phyloP scores from a whole-genome alignment of 1,284 basidiomycete genomes.

The Naganishia sp. region DNA sequence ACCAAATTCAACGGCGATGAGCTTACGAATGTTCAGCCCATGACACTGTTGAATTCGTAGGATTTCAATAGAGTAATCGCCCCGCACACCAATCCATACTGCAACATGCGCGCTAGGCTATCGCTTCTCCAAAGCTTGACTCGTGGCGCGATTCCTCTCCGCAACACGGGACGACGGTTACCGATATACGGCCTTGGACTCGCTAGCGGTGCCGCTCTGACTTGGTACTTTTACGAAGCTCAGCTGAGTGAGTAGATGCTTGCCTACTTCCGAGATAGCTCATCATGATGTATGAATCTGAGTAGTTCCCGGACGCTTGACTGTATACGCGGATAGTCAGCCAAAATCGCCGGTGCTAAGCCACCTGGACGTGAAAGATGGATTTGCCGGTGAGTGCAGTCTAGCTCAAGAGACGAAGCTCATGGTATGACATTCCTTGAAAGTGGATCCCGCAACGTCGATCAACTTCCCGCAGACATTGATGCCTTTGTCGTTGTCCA shows the following conservation, averaged over 20 bases:
- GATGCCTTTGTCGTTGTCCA: constrained; percentile 35
- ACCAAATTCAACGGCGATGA: too few species aligned
- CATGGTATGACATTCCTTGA: constrained; percentile 13
- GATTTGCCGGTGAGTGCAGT: constrained; percentile 11
- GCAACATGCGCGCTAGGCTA: background rate
- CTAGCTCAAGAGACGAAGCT: background rate
- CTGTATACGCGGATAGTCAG: constrained; percentile 16
- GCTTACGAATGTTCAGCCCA: too few species aligned
- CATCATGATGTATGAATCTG: too few species aligned
- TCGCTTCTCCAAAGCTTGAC: background rate
- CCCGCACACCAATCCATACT: too few species aligned
- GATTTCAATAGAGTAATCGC: too few species aligned
- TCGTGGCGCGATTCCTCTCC: background rate
- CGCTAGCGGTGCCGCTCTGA: constrained; percentile 9
- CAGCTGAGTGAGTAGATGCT: background rate
- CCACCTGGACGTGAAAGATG: constrained; percentile 1
- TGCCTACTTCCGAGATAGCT: too few species aligned
- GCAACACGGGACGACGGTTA: background rate
- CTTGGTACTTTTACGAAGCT: constrained; percentile 9
- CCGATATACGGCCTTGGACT: constrained; percentile 8
- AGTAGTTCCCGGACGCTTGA: constrained; percentile 1
- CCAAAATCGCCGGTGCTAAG: constrained; percentile 1
- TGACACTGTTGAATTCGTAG: too few species aligned
- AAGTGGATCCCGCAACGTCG: constrained; percentile 50
- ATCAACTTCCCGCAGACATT: constrained; percentile 48